Percentiles rank a stretch among this genome's conserved stretches.
phyloP scores from a whole-genome alignment of 1,284 basidiomycete species.

The Ganoderma sinense region DNA sequence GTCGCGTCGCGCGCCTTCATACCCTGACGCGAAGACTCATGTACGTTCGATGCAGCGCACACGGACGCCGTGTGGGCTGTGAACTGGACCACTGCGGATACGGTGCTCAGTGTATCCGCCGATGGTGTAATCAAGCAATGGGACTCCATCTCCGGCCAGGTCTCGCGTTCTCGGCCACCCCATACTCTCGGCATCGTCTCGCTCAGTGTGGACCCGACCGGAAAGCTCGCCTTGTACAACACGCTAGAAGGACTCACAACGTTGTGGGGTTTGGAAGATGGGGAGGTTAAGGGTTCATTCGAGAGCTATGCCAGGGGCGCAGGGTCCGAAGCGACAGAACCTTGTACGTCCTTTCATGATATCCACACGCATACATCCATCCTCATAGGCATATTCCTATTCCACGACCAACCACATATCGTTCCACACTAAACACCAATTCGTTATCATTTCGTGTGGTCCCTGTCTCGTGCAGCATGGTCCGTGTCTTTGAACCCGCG shows the following conservation, averaged over 20 bases:
- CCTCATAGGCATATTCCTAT: slow-evolving; percentile 20
- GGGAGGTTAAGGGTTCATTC: slow-evolving; percentile 63
- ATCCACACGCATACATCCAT: neutral
- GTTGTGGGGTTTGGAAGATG: slow-evolving; percentile 72
- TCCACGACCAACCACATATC: neutral
- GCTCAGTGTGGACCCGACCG: slow-evolving; percentile 71
- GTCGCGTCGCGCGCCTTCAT: slow-evolving; percentile 34
- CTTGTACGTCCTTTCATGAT: slow-evolving; percentile 59
- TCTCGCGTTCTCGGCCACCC: slow-evolving; percentile 64
- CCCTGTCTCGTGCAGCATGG: slow-evolving; percentile 72
- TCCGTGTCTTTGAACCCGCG: slow-evolving; percentile 81
- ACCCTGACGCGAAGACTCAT: slow-evolving; percentile 12
- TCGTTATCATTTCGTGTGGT: no score
- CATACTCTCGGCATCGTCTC: slow-evolving; percentile 82
- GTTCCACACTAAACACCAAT: neutral
- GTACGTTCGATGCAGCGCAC: slow-evolving; percentile 62
- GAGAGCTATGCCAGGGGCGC: slow-evolving; percentile 72
- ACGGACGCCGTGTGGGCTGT: slow-evolving; percentile 84
- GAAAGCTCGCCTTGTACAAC: slow-evolving; percentile 73
- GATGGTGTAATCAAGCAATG: slow-evolving; percentile 80
- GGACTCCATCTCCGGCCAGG: slow-evolving; percentile 70
- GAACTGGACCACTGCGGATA: slow-evolving; percentile 71
- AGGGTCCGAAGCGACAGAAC: slow-evolving; percentile 62
- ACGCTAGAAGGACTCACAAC: slow-evolving; percentile 83
- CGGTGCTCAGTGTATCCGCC: slow-evolving; percentile 75